Percentiles rank a stretch among this genome's conserved stretches.
Conservation (phyloP, 768 basidiomycete genomes). For the Mycena latifolia region DNA sequence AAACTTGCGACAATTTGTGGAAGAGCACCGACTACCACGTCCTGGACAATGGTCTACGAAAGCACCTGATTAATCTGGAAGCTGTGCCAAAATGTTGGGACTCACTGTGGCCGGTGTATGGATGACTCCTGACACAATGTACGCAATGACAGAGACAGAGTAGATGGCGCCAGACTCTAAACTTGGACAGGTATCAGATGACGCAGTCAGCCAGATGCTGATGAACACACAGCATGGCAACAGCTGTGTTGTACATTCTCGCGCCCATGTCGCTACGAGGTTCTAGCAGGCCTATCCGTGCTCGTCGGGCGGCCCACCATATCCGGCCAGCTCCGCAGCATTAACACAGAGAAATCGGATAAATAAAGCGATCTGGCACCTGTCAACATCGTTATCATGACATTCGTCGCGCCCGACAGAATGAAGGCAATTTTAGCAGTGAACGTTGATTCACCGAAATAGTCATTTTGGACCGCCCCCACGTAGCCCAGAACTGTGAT, state of each 20-base stretch:
- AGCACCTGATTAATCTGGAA: background rate
- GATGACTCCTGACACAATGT: background rate
- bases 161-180: constrained; percentile 19
- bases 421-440: background rate
- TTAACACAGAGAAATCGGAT: background rate
- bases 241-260: constrained; percentile 3
- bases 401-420: constrained; percentile 4
- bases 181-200: background rate
- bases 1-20: constrained; percentile 7
- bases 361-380: background rate
- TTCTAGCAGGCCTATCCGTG: background rate
- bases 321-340: background rate
- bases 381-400: background rate
- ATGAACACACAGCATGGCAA: constrained; percentile 12
- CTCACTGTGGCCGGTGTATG: background rate
- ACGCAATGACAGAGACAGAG: constrained; percentile 8
- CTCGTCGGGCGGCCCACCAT: constrained; percentile 11
- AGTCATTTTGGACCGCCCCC: background rate
- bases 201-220: background rate
- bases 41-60: background rate
- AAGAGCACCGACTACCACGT: background rate
- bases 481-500: constrained; percentile 1
- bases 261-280: background rate
- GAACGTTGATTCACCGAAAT: background rate
- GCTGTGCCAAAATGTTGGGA: background rate